Percentiles rank a stretch among this genome's conserved stretches.
phyloP scores from a whole-genome alignment of 768 basidiomycete species.

The Nidularia sp. region DNA sequence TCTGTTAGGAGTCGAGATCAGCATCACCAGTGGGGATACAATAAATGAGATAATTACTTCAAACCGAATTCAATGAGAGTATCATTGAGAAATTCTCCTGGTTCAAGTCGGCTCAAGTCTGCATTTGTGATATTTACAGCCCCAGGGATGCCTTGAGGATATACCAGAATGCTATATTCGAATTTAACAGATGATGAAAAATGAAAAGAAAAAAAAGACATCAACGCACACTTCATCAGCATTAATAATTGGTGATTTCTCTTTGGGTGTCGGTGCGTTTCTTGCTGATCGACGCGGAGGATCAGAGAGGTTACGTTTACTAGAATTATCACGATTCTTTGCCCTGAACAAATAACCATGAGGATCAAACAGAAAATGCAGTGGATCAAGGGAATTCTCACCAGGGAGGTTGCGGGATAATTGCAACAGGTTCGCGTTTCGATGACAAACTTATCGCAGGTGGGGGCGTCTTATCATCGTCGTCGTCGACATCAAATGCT shows the following conservation, averaged over 20 bases:
- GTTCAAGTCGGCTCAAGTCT: constrained; percentile 70
- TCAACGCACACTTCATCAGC: constrained; percentile 62
- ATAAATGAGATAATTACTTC: constrained; percentile 52
- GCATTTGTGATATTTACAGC: constrained; percentile 79
- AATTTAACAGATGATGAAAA: not conserved
- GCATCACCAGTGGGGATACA: not conserved
- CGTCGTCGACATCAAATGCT: too few relatives aligned
- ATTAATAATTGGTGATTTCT: constrained; percentile 26
- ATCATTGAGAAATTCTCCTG: constrained; percentile 90
- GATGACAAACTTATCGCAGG: too few relatives aligned
- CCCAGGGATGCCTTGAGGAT: constrained; percentile 65
- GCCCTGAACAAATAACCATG: too few relatives aligned
- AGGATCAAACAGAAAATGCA: too few relatives aligned
- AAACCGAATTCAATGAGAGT: constrained; percentile 95
- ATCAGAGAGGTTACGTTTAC: constrained; percentile 3
- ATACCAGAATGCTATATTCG: constrained; percentile 61
- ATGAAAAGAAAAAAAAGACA: not conserved
- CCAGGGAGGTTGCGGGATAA: too few relatives aligned
- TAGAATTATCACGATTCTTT: too few relatives aligned
- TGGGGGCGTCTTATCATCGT: too few relatives aligned
- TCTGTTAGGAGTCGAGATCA: constrained; percentile 30
- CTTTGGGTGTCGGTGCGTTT: constrained; percentile 4
- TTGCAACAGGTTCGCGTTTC: too few relatives aligned
- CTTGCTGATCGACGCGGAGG: not conserved
- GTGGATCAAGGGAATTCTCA: too few relatives aligned